Evolutionary conservation across 257 asterid species (phyloP).

Genomic region (Nicotiana tabacum): DNA sequence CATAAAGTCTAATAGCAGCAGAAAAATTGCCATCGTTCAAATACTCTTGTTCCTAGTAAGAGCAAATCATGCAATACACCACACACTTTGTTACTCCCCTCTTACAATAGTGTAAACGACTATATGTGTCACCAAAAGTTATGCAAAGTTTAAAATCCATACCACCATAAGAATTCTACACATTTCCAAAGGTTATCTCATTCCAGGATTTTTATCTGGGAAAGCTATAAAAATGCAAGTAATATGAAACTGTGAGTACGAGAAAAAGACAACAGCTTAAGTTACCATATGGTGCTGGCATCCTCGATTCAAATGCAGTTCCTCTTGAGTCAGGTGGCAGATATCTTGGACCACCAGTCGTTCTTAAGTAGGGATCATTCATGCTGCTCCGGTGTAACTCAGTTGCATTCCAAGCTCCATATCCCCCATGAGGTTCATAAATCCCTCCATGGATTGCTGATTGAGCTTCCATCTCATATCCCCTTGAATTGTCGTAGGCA

Average conservation of each 20-base stretch:
- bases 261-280: not conserved
- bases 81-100: not conserved
- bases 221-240: slow-evolving; percentile 5
- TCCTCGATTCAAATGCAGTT: not conserved
- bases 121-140: not conserved
- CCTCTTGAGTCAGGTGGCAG: slow-evolving; percentile 3
- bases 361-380: slow-evolving; percentile 5
- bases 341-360: slow-evolving; percentile 6
- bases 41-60: not conserved
- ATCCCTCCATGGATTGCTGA: slow-evolving; percentile 9
- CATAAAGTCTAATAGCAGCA: not conserved
- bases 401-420: slow-evolving; percentile 3
- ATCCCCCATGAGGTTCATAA: slow-evolving; percentile 1
- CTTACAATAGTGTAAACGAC: not conserved
- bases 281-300: slow-evolving; percentile 18
- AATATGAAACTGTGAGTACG: not conserved
- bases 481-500: not conserved
- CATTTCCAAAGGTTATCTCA: not conserved
- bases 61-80: not conserved
- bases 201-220: not conserved
- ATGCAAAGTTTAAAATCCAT: not conserved
- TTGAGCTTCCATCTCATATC: not conserved
- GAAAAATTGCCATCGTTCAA: not conserved
- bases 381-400: slow-evolving; percentile 1
- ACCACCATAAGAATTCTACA: not conserved